Evolutionary conservation across 2,329 filamentous ascomycete genomes (phyloP).

Genomic region (Capronia americana): DNA sequence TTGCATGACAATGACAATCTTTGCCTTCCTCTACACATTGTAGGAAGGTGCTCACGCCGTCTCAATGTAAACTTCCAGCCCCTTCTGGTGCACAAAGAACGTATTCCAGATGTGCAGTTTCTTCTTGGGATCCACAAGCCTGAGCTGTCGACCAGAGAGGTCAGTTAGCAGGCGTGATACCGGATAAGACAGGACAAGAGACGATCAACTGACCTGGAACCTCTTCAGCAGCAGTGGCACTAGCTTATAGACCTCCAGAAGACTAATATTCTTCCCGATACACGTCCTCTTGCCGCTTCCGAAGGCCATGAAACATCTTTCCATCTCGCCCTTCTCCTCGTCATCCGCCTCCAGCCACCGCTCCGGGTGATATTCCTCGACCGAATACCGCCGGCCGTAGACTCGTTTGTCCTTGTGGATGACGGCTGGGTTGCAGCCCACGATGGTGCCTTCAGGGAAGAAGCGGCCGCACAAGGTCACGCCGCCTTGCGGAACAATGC

Average conservation of each 20-base stretch:
- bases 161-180: not conserved
- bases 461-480: constrained; percentile 69
- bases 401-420: constrained; percentile 64
- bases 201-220: constrained; percentile 24
- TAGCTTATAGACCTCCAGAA: constrained; percentile 26
- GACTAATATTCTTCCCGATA: constrained; percentile 30
- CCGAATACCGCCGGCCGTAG: constrained; percentile 42
- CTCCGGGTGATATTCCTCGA: constrained; percentile 39
- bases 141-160: not conserved
- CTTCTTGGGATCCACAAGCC: constrained; percentile 12
- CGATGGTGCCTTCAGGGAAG: constrained; percentile 72
- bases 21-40: too few relatives aligned
- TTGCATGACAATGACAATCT: constrained; percentile 60
- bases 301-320: constrained; percentile 16
- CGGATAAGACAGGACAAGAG: not conserved
- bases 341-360: constrained; percentile 39
- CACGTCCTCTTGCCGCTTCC: constrained; percentile 12
- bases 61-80: constrained; percentile 23
- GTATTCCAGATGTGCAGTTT: constrained; percentile 26
- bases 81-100: constrained; percentile 27
- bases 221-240: constrained; percentile 32
- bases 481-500: constrained; percentile 69
- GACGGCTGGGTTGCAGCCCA: constrained; percentile 76
- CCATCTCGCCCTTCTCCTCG: constrained; percentile 7
- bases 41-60: not conserved